Conservation (phyloP, 768 basidiomycete genomes). For the Cyclocybe cylindracea region DNA sequence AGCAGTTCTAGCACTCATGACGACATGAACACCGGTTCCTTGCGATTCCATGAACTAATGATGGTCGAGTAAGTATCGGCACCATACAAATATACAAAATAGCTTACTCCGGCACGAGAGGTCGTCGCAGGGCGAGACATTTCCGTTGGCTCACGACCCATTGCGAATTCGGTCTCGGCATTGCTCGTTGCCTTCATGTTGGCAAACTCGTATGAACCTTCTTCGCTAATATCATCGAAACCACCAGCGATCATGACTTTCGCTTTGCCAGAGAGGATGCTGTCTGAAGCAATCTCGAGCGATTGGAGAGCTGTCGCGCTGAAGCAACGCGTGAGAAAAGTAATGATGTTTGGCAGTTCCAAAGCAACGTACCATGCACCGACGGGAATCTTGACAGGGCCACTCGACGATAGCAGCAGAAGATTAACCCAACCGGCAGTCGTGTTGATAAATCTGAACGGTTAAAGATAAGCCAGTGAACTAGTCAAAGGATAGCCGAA, state of each 20-base stretch:
- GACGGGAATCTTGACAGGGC: constrained; percentile 98
- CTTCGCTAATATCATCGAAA: constrained; percentile 97
- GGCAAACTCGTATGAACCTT: constrained; percentile 98
- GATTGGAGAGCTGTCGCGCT: constrained; percentile 98
- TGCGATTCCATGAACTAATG: constrained; percentile 23
- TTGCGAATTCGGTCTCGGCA: constrained; percentile 95
- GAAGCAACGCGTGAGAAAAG: constrained; percentile 3
- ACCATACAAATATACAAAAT: not conserved
- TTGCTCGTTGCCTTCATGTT: constrained; percentile 99
- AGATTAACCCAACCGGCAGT: constrained; percentile 98
- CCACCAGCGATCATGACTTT: constrained; percentile 99
- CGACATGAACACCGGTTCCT: constrained; percentile 94
- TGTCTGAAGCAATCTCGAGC: constrained; percentile 96
- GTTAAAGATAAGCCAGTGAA: not conserved
- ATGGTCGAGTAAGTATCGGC: not conserved
- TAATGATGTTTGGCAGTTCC: constrained; percentile 1
- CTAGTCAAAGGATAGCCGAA: constrained; percentile 4
- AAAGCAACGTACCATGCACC: constrained; percentile 80
- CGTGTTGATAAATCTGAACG: constrained; percentile 91
- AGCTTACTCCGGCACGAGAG: constrained; percentile 75
- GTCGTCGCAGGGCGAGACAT: constrained; percentile 98
- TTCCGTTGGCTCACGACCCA: constrained; percentile 98
- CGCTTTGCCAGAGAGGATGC: constrained; percentile 91
- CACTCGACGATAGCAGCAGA: constrained; percentile 91
- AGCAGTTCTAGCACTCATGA: constrained; percentile 97